These are phyloP conservation scores for Saccharum spontaneum DNA, from an alignment of 176 grass and related monocot species.

Conservation along the genomic window DNA sequence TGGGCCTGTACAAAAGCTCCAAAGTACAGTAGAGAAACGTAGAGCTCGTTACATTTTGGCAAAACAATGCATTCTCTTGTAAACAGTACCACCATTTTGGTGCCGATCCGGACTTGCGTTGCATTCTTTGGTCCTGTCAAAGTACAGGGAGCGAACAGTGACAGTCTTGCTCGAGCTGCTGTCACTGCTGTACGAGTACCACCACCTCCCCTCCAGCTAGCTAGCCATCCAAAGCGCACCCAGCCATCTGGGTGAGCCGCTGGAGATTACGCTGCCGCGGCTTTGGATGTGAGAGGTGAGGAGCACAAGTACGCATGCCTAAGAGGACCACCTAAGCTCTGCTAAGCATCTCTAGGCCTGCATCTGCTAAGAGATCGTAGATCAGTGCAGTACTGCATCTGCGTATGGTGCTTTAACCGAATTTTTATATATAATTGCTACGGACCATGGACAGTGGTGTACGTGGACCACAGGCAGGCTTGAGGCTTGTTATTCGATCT, in stretches of 20 bases:
- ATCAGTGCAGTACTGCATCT: conserved; percentile 9
- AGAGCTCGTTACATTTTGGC: background rate
- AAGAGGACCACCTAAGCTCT: conserved; percentile 38
- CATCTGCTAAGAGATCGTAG: conserved; percentile 25
- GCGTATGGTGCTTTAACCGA: background rate
- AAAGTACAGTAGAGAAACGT: conserved; percentile 14
- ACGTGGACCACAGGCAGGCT: conserved; percentile 38
- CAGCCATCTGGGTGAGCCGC: background rate
- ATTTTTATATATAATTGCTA: background rate
- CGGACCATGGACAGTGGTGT: background rate
- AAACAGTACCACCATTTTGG: conserved; percentile 4
- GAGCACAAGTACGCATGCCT: conserved; percentile 39
- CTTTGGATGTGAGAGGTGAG: conserved; percentile 8
- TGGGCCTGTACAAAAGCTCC: conserved; percentile 13
- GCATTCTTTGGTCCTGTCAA: conserved; percentile 18
- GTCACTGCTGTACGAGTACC: background rate
- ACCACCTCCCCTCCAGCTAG: background rate
- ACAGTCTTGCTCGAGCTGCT: background rate
- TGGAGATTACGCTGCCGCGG: background rate
- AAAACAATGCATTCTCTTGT: background rate
- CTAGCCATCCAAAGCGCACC: background rate
- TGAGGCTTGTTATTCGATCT: background rate
- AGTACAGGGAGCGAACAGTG: background rate
- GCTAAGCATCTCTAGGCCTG: conserved; percentile 53
- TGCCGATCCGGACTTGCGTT: background rate